A percentile compares a stretch with the other conserved stretches of the same genome.
These are phyloP conservation scores for Stagonosporopsis cucurbitacearum DNA, from an alignment of 2,329 filamentous ascomycete genomes.

Conservation along the genomic window DNA sequence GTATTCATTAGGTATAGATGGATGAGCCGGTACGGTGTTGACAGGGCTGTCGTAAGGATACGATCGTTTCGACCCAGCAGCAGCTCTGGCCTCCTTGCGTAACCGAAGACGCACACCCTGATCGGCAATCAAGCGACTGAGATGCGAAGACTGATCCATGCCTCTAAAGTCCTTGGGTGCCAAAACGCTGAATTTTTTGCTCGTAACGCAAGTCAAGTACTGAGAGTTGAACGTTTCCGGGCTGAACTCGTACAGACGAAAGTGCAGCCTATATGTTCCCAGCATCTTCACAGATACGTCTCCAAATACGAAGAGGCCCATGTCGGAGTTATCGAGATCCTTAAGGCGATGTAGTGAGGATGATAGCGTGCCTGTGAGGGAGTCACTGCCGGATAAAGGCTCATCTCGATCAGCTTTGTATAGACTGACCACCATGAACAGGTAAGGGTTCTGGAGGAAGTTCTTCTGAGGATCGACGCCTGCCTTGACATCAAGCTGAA, in stretches of 20 bases:
- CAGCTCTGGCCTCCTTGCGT: slow-evolving; percentile 75
- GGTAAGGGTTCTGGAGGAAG: slow-evolving; percentile 69
- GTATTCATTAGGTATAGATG: slow-evolving; percentile 8
- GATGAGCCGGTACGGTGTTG: slow-evolving; percentile 13
- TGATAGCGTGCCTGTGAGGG: slow-evolving; percentile 73
- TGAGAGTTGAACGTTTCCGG: slow-evolving; percentile 50
- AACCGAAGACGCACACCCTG: slow-evolving; percentile 84
- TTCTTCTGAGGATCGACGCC: slow-evolving; percentile 64
- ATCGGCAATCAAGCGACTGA: slow-evolving; percentile 84
- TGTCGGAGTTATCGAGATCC: slow-evolving; percentile 76
- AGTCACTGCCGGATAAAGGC: slow-evolving; percentile 54
- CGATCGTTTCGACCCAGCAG: slow-evolving; percentile 37
- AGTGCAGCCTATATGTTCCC: slow-evolving; percentile 75
- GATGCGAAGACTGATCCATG: slow-evolving; percentile 79
- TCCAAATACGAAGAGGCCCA: slow-evolving; percentile 89
- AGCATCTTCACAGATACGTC: slow-evolving; percentile 80
- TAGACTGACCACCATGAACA: slow-evolving; percentile 66
- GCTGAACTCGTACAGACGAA: slow-evolving; percentile 69
- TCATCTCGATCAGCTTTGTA: slow-evolving; percentile 57
- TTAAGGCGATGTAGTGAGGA: slow-evolving; percentile 85
- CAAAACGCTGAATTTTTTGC: slow-evolving; percentile 70
- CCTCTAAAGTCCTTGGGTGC: slow-evolving; percentile 75
- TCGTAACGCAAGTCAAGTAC: slow-evolving; percentile 60
- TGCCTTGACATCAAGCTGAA: slow-evolving; percentile 68
- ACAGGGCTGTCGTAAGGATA: slow-evolving; percentile 22